phyloP scores from a whole-genome alignment of 495 filamentous ascomycete species.

The Lophiotrema nucula region DNA sequence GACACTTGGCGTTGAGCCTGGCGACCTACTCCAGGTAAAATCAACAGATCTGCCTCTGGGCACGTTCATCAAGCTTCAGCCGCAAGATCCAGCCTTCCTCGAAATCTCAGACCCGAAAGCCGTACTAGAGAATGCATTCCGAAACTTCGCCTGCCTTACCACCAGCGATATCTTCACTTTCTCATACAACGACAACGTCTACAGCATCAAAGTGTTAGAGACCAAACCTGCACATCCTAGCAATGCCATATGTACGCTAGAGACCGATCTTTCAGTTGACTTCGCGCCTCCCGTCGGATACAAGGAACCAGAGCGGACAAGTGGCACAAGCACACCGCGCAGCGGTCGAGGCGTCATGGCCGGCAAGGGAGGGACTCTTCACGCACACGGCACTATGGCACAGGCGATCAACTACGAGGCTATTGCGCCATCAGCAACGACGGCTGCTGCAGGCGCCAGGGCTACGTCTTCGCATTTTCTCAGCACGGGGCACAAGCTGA shows the following conservation, averaged over 20 bases:
- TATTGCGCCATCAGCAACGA: constrained; percentile 76
- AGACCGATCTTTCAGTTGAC: constrained; percentile 93
- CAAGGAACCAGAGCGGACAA: constrained; percentile 66
- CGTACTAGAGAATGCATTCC: constrained; percentile 94
- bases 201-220: constrained; percentile 88
- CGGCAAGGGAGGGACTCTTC: constrained; percentile 67
- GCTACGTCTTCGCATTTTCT: constrained; percentile 77
- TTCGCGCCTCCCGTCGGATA: constrained; percentile 94
- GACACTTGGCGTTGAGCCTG: constrained; percentile 80
- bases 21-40: constrained; percentile 91
- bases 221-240: constrained; percentile 80
- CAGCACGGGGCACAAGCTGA: constrained; percentile 70
- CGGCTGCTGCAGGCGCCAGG: constrained; percentile 58
- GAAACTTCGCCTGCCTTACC: constrained; percentile 89
- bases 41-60: constrained; percentile 88
- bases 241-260: constrained; percentile 82
- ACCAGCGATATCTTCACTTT: constrained; percentile 93
- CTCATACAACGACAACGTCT: constrained; percentile 88
- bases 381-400: constrained; percentile 89
- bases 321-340: constrained; percentile 65
- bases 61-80: constrained; percentile 90
- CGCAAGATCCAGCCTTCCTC: constrained; percentile 85
- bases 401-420: constrained; percentile 93
- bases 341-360: constrained; percentile 56
- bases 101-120: constrained; percentile 97